These are phyloP conservation scores for Dendrobium huoshanense DNA, from an alignment of 106 monocot species.

Conservation along the genomic window DNA sequence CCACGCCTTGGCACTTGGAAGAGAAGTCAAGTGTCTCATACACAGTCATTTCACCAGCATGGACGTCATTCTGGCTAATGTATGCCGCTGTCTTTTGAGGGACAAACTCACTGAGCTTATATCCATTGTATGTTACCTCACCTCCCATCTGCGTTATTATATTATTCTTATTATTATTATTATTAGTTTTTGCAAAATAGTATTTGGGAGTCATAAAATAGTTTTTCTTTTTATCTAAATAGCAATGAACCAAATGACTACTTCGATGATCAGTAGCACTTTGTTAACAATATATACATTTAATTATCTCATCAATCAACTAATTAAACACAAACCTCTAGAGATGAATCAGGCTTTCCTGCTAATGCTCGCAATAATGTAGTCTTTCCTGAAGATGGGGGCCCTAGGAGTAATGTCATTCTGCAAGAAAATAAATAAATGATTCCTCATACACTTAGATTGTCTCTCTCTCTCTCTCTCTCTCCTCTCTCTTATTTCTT, in stretches of 20 bases:
- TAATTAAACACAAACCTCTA: not conserved
- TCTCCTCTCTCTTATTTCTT: no score
- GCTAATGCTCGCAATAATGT: conserved; percentile 9
- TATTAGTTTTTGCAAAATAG: not conserved
- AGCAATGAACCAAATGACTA: no score
- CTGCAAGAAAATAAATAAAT: not conserved
- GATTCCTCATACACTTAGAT: not conserved
- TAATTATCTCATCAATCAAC: no score
- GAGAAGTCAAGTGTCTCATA: conserved; percentile 82
- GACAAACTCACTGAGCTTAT: conserved; percentile 58
- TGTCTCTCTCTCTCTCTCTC: not conserved
- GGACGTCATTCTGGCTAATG: conserved; percentile 76
- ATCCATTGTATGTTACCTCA: conserved; percentile 64
- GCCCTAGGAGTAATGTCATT: conserved; percentile 7
- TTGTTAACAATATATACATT: no score
- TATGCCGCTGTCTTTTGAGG: conserved; percentile 80
- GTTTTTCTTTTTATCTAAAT: no score
- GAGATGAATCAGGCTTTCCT: not conserved
- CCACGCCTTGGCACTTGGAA: conserved; percentile 68
- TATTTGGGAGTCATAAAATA: not conserved
- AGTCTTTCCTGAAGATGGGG: not conserved
- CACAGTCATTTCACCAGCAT: conserved; percentile 78
- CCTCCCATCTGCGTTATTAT: conserved; percentile 28
- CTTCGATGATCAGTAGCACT: no score
- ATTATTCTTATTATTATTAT: not conserved